Evolutionary conservation across 192 early-diverging fungal genomes (phyloP).

Genomic region (Obelidium mucronatum): DNA sequence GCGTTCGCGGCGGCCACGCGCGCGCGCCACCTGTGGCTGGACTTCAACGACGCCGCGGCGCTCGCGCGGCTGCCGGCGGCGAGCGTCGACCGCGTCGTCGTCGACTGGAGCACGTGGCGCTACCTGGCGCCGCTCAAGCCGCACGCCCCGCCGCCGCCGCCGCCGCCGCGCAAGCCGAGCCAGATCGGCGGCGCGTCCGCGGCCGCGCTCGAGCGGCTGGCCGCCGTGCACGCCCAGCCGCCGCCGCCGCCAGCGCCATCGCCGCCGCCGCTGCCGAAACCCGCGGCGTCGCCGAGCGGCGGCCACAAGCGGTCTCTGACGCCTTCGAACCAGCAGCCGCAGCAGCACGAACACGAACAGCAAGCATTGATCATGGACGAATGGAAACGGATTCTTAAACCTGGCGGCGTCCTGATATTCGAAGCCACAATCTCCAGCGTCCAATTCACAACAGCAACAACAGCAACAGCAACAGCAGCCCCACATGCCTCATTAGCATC

Average conservation of each 20-base stretch:
- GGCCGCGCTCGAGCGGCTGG: background rate
- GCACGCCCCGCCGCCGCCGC: background rate
- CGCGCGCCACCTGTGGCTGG: slow-evolving; percentile 35
- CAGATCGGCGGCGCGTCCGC: background rate
- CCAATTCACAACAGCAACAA: background rate
- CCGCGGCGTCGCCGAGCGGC: background rate
- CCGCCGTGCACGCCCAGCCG: background rate
- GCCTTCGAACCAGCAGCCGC: background rate
- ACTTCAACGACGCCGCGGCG: slow-evolving; percentile 35
- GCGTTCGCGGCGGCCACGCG: slow-evolving; percentile 28
- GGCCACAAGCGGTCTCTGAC: background rate
- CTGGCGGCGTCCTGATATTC: slow-evolving; percentile 1
- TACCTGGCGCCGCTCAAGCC: slow-evolving; percentile 26
- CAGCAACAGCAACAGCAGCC: background rate
- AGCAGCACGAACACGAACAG: too few species aligned
- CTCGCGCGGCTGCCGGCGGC: slow-evolving; percentile 29
- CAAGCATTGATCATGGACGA: too few species aligned
- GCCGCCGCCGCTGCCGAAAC: background rate
- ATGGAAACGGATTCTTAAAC: slow-evolving; percentile 22
- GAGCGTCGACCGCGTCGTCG: slow-evolving; percentile 26
- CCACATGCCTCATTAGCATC: too few species aligned
- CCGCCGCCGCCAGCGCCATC: background rate
- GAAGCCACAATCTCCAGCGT: slow-evolving; percentile 2
- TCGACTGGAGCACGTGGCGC: slow-evolving; percentile 49
- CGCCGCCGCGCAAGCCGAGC: background rate